These are phyloP conservation scores for Hypoxylon sp. DNA, from an alignment of 2,329 filamentous ascomycete species.

Conservation along the genomic window DNA sequence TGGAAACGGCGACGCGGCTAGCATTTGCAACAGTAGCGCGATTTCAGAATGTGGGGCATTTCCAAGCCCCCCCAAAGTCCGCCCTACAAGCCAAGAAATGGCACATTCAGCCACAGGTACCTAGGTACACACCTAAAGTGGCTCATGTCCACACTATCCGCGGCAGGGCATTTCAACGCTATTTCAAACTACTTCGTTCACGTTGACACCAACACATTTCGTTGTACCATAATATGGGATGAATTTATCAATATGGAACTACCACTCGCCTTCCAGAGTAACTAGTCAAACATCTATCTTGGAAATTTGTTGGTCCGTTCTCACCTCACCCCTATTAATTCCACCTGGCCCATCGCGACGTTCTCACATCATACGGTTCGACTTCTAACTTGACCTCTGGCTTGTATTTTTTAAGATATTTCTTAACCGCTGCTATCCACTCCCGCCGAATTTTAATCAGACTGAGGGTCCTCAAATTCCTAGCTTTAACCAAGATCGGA, in stretches of 20 bases:
- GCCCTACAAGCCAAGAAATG: neutral
- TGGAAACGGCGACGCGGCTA: slow-evolving; percentile 3
- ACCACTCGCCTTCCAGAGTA: too few species aligned
- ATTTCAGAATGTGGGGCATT: neutral
- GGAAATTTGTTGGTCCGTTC: neutral
- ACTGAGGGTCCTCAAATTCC: neutral
- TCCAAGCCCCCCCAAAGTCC: neutral
- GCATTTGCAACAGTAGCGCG: neutral
- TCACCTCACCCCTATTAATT: neutral
- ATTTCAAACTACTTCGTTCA: too few species aligned
- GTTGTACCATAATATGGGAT: neutral
- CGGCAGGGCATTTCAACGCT: too few species aligned
- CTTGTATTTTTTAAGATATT: neutral
- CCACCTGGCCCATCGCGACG: neutral
- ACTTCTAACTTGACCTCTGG: neutral
- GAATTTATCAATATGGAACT: neutral
- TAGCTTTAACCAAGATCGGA: slow-evolving; percentile 7
- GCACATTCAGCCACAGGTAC: neutral
- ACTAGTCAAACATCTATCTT: too few species aligned
- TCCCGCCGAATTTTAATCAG: neutral
- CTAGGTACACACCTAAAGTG: neutral
- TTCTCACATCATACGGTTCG: neutral
- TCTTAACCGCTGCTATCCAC: neutral
- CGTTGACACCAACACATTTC: too few species aligned
- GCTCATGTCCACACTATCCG: too few species aligned